Evolutionary conservation across 2,329 filamentous ascomycete genomes (phyloP), one percentile per base, ranked within the genome.

Genomic region (Verticillium zaregamsianum): DNA sequence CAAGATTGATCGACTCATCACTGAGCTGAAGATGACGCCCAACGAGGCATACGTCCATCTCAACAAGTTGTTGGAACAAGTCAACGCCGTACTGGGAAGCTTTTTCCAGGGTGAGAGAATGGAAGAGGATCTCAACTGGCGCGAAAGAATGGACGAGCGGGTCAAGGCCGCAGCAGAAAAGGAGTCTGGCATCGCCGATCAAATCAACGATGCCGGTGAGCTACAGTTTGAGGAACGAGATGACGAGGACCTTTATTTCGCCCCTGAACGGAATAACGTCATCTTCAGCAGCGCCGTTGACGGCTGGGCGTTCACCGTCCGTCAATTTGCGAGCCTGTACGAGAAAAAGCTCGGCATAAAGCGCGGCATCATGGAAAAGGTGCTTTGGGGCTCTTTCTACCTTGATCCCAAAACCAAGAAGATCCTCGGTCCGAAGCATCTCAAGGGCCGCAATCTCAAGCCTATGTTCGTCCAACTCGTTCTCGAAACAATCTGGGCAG

Each of bases 81-180:
- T 99, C 57, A 99, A 99, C 73, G 95, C 95, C 49, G 93, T 99
- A 7, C 89, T 99, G 66, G 95, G 95, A 67, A 97, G 93, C 73
- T 99, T 99, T 75, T 97, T 97, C 73, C 93, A 97, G 69, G 95
- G 95, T 59, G 95, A 99, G 76, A 88, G 95, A 58, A 99, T 99
- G 95, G 95, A 98, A 74, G 94, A 98, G 68, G 94, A 99, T 72
- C 82, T 98, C 63, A 91, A 95, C 74, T 99, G 95, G 95, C 85
- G 95, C 67, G 93, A 98, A 77, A 87, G 86, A 62, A 91, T 98
- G 77, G 95, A 99, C 70, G 91, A 96, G 74, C 87, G 90, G 65
- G 86, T 93, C 56, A 91, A 86, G 63, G 90, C 90, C 1, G 68
- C 71, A 20, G 66, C 67, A 39, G 73, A 69, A 52, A 61, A 61